A percentile compares a stretch with the other conserved stretches of the same genome.
phyloP scores from a whole-genome alignment of 2,329 filamentous ascomycete genomes.

The Fusarium protoensiforme region DNA sequence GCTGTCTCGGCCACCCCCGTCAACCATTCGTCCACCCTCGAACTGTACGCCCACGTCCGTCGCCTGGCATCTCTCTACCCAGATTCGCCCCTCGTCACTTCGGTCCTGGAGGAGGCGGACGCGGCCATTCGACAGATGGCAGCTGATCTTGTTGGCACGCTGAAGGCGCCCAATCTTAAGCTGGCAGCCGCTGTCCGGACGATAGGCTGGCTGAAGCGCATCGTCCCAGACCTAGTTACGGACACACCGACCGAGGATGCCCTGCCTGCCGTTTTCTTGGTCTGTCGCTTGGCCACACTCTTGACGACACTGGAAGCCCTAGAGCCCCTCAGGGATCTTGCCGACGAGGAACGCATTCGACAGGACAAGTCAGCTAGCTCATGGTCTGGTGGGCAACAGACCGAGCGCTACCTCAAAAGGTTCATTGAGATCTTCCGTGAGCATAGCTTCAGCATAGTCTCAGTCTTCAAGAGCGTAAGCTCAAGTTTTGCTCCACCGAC shows the following conservation, averaged over 20 bases:
- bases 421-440: conserved; percentile 98
- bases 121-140: conserved; percentile 90
- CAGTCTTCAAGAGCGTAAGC: conserved; percentile 88
- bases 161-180: conserved; percentile 84
- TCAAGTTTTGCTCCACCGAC: conserved; percentile 50
- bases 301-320: conserved; percentile 83
- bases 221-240: conserved; percentile 77
- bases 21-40: conserved; percentile 89
- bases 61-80: conserved; percentile 86
- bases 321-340: conserved; percentile 85
- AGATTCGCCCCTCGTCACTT: conserved; percentile 77
- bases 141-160: conserved; percentile 79
- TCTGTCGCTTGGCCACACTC: conserved; percentile 85
- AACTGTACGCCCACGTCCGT: conserved; percentile 93
- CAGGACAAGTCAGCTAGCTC: conserved; percentile 55
- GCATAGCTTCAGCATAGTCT: conserved; percentile 95
- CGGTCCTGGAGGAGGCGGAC: conserved; percentile 82
- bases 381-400: conserved; percentile 85
- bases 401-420: conserved; percentile 91
- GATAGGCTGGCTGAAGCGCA: conserved; percentile 88
- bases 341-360: conserved; percentile 80
- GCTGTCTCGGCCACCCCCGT: conserved; percentile 74
- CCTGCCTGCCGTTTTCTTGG: conserved; percentile 85
- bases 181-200: conserved; percentile 91
- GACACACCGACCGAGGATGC: conserved; percentile 66